These are phyloP conservation scores for Mucor racemosus DNA, from an alignment of 371 early-diverging fungal genomes.

Conservation along the genomic window DNA sequence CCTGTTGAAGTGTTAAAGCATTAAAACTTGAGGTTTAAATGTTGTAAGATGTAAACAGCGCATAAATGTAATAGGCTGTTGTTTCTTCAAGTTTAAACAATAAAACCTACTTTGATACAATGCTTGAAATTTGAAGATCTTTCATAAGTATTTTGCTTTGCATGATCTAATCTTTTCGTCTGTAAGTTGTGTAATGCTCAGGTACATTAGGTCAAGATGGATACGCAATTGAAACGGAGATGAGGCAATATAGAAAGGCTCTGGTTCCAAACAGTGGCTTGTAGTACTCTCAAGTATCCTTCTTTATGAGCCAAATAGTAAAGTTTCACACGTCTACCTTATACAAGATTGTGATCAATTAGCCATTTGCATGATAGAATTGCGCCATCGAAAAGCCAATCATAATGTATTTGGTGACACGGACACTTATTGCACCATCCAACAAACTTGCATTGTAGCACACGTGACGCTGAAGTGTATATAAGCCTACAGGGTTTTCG, in stretches of 20 bases:
- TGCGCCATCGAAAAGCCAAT: conserved; percentile 29
- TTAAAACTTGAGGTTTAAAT: too few species aligned
- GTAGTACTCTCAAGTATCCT: background rate
- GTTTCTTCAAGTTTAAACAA: too few species aligned
- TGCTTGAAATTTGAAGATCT: too few species aligned
- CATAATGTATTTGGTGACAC: conserved; percentile 1
- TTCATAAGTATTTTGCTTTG: too few species aligned
- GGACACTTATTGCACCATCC: background rate
- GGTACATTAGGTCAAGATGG: background rate
- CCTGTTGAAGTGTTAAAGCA: too few species aligned
- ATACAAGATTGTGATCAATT: conserved; percentile 14
- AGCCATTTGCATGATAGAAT: conserved; percentile 20
- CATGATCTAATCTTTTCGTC: background rate
- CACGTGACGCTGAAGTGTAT: background rate
- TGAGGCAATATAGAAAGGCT: background rate
- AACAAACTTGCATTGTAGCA: conserved; percentile 5
- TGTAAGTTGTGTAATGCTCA: background rate
- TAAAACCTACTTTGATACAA: too few species aligned
- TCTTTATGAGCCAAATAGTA: background rate
- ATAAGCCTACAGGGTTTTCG: background rate
- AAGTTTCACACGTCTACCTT: conserved; percentile 2
- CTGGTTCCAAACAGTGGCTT: background rate
- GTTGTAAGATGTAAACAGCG: too few species aligned
- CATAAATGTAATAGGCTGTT: too few species aligned
- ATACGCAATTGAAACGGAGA: background rate